Conservation (phyloP, 352 stramenopile species). For the Phytopythium oedochilum region DNA sequence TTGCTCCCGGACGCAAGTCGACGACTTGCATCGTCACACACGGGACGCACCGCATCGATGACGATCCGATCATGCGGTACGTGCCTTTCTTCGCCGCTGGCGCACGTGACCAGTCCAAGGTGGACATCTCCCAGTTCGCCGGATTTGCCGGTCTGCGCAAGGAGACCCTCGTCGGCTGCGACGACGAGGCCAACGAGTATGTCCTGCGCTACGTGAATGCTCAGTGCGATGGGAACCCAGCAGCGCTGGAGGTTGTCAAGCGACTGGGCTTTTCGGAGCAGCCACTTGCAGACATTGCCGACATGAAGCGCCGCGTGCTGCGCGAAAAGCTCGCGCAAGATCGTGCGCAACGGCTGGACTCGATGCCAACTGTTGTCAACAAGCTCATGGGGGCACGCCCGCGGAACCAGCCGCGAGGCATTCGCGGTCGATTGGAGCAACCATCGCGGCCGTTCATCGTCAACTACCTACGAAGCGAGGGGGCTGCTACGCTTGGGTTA, state of each 20-base stretch:
- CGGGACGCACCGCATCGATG: slow-evolving; percentile 51
- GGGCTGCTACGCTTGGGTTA: slow-evolving; percentile 7
- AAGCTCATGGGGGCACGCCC: not conserved
- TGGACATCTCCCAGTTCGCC: slow-evolving; percentile 24
- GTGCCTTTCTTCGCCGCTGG: slow-evolving; percentile 46
- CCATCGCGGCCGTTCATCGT: slow-evolving; percentile 22
- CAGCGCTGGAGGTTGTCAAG: slow-evolving; percentile 45
- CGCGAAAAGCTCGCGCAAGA: slow-evolving; percentile 9
- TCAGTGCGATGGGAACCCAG: slow-evolving; percentile 20
- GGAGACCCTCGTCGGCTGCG: slow-evolving; percentile 38
- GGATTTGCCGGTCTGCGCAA: slow-evolving; percentile 26
- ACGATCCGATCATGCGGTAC: slow-evolving; percentile 82
- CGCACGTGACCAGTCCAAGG: slow-evolving; percentile 16
- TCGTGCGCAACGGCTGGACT: not conserved
- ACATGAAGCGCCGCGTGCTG: slow-evolving; percentile 33
- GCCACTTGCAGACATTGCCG: slow-evolving; percentile 53
- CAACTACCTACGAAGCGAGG: slow-evolving; percentile 16
- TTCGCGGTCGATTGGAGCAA: slow-evolving; percentile 24
- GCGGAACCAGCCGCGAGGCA: slow-evolving; percentile 9
- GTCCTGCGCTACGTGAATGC: slow-evolving; percentile 55
- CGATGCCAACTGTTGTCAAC: not conserved
- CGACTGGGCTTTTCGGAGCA: slow-evolving; percentile 41
- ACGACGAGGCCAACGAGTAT: slow-evolving; percentile 66
- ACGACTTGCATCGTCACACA: slow-evolving; percentile 59
- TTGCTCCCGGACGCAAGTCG: slow-evolving; percentile 44